Evolutionary conservation across 148 eudicot species (phyloP).

Genomic region (Rhododendron henanense): DNA sequence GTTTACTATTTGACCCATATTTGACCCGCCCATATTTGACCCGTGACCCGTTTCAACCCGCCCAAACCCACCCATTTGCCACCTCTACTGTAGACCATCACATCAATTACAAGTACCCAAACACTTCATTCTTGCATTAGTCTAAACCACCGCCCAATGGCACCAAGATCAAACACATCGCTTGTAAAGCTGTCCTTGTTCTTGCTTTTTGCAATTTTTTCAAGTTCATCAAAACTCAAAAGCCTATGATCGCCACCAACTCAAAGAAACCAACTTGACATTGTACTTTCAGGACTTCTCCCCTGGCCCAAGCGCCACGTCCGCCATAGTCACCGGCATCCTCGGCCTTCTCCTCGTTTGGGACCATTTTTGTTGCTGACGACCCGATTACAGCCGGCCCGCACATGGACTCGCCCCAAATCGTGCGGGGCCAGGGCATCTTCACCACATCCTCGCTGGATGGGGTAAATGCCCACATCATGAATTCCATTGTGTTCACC

Average conservation of each 20-base stretch:
- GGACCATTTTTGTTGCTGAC: background rate
- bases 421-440: background rate
- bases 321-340: background rate
- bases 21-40: too few species aligned
- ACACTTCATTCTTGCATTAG: too few species aligned
- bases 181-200: background rate
- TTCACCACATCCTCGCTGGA: background rate
- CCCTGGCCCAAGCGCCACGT: background rate
- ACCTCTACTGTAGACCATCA: too few species aligned
- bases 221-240: background rate
- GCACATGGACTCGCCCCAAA: background rate
- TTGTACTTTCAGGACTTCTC: background rate
- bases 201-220: background rate
- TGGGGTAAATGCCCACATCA: background rate
- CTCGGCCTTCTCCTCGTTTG: background rate
- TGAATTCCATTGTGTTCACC: background rate
- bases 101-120: too few species aligned
- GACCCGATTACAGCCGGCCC: background rate
- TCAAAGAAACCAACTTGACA: slow-evolving; percentile 9
- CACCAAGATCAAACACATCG: background rate
- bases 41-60: too few species aligned
- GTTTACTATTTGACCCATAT: too few species aligned
- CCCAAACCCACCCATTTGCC: too few species aligned
- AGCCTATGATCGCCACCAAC: background rate
- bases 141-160: background rate